A percentile compares a stretch with the other conserved stretches of the same genome.
These are phyloP conservation scores for Tilletia indica DNA, from an alignment of 1,284 basidiomycete species.

Conservation along the genomic window DNA sequence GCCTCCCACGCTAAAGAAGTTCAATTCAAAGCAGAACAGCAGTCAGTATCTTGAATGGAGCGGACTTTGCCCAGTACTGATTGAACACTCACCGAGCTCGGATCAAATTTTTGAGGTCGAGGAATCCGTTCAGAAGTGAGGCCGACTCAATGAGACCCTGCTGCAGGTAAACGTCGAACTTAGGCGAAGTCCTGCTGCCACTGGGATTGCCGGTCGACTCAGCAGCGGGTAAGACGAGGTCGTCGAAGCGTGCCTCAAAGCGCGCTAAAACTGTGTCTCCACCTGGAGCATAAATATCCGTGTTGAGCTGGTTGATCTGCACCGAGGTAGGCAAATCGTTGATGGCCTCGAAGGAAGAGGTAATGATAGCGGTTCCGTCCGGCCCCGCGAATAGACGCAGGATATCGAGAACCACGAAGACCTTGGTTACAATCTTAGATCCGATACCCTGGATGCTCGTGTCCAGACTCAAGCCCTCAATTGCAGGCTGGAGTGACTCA, in stretches of 20 bases:
- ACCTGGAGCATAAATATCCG: not conserved
- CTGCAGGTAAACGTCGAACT: not conserved
- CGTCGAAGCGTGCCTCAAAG: not conserved
- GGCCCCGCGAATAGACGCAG: not conserved
- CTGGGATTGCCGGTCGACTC: not conserved
- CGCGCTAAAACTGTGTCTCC: not conserved
- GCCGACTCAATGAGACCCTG: not conserved
- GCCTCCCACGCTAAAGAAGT: not conserved
- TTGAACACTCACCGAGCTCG: not conserved
- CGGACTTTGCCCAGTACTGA: not conserved
- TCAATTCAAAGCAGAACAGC: not conserved
- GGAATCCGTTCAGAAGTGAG: not conserved
- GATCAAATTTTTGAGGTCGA: conserved; percentile 15
- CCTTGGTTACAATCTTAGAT: conserved; percentile 31
- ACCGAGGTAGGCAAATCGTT: conserved; percentile 7
- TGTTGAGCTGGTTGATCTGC: conserved; percentile 12
- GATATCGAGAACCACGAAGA: not conserved
- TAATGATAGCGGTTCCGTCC: not conserved
- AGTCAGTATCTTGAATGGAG: not conserved
- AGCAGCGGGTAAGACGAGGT: conserved; percentile 1
- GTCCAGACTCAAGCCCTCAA: conserved; percentile 63
- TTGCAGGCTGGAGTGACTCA: conserved; percentile 64
- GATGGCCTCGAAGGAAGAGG: conserved; percentile 5
- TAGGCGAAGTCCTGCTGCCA: not conserved
- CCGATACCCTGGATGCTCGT: conserved; percentile 61